A percentile compares a stretch with the other conserved stretches of the same genome.
These are phyloP conservation scores for Lentinus polychrous DNA, from an alignment of 1,284 basidiomycete genomes.

Conservation along the genomic window DNA sequence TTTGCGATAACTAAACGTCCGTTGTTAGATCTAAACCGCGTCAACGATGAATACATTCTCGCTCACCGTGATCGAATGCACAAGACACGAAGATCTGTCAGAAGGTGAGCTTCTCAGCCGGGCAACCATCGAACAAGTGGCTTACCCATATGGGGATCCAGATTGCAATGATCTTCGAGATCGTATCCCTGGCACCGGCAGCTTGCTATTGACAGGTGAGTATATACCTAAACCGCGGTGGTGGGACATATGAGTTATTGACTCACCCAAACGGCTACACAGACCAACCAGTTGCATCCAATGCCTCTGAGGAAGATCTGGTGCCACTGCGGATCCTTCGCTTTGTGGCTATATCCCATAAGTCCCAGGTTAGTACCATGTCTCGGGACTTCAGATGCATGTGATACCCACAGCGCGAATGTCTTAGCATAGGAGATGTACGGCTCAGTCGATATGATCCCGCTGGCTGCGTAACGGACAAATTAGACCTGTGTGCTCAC, in stretches of 20 bases:
- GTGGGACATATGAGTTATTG: too few relatives aligned
- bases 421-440: constrained; percentile 45
- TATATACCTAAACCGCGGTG: too few relatives aligned
- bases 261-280: constrained; percentile 70
- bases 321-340: constrained; percentile 58
- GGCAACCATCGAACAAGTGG: constrained; percentile 3
- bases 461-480: constrained; percentile 31
- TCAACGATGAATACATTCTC: not conserved
- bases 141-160: constrained; percentile 75
- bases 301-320: constrained; percentile 74
- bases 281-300: constrained; percentile 76
- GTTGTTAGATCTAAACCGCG: not conserved
- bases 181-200: constrained; percentile 61
- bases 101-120: not conserved
- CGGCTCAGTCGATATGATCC: constrained; percentile 50
- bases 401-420: constrained; percentile 45
- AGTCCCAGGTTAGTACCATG: constrained; percentile 1
- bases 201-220: constrained; percentile 48
- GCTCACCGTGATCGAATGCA: constrained; percentile 64
- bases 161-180: constrained; percentile 66
- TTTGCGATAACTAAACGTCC: constrained; percentile 49
- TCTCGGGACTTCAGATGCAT: not conserved
- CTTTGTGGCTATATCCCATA: constrained; percentile 42
- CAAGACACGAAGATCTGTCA: constrained; percentile 62
- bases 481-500: not conserved